Percentiles rank a stretch among this genome's conserved stretches.
phyloP scores from a whole-genome alignment of 2,329 filamentous ascomycete genomes.

The Alternaria sp. region DNA sequence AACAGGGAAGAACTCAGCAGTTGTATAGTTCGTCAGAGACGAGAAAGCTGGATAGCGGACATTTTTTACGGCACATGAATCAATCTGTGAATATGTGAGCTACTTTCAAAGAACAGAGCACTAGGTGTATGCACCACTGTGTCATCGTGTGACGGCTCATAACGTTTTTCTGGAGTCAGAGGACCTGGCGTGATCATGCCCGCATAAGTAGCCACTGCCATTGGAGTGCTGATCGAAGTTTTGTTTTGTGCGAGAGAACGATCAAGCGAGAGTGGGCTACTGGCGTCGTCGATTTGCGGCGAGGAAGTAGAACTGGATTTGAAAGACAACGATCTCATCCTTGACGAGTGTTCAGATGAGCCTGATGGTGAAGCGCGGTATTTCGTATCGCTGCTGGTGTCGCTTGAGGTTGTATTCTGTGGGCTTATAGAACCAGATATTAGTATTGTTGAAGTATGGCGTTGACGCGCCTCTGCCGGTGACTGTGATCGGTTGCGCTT shows the following conservation, averaged over 20 bases:
- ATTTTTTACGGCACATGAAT: not conserved
- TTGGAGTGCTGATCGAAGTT: not conserved
- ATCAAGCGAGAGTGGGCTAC: not conserved
- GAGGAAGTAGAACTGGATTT: not conserved
- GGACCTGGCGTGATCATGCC: not conserved
- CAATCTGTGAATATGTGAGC: not conserved
- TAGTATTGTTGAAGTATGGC: not conserved
- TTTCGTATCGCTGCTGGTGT: not conserved
- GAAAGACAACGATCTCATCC: not conserved
- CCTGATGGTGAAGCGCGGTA: not conserved
- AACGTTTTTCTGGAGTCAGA: not conserved
- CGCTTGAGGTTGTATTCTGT: not conserved
- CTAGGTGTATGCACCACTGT: not conserved
- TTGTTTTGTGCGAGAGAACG: not conserved
- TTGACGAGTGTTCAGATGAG: not conserved
- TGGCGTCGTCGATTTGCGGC: not conserved
- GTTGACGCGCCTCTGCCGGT: not conserved
- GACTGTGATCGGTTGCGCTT: not conserved
- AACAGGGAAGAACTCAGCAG: conserved; percentile 8
- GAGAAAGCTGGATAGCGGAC: not conserved
- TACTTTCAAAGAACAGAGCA: not conserved
- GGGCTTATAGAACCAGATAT: not conserved
- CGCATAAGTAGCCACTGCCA: not conserved
- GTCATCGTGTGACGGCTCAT: not conserved
- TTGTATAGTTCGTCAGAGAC: not conserved